Evolutionary conservation across 1,139 yeast genomes (phyloP).

Genomic region (Meyerozyma smithsonii): DNA sequence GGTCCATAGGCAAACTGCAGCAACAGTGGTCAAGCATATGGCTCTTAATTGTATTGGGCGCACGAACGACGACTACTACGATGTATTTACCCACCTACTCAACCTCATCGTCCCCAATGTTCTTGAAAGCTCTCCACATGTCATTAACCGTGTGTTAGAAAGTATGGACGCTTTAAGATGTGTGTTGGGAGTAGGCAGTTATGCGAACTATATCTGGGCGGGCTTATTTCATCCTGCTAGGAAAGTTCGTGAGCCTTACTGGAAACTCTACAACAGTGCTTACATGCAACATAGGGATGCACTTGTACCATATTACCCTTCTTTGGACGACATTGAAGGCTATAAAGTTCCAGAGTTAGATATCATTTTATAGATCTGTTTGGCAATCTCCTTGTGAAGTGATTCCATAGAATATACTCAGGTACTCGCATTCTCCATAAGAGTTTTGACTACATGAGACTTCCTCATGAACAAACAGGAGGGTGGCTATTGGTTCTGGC

Average conservation of each 20-base stretch:
- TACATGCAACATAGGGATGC: slow-evolving; percentile 74
- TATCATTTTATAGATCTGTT: slow-evolving; percentile 20
- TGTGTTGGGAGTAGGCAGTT: slow-evolving; percentile 71
- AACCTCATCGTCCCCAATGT: slow-evolving; percentile 79
- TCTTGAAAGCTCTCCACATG: slow-evolving; percentile 94
- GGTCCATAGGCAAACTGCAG: slow-evolving; percentile 94
- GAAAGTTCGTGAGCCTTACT: slow-evolving; percentile 78
- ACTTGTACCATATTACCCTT: slow-evolving; percentile 80
- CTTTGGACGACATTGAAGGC: slow-evolving; percentile 9
- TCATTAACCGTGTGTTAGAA: slow-evolving; percentile 74
- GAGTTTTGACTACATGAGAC: not conserved
- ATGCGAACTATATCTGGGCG: slow-evolving; percentile 75
- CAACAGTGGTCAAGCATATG: slow-evolving; percentile 79
- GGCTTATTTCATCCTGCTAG: slow-evolving; percentile 94
- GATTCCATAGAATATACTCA: not conserved
- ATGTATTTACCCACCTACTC: slow-evolving; percentile 56
- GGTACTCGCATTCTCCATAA: not conserved
- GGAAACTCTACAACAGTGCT: slow-evolving; percentile 77
- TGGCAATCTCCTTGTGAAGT: not conserved
- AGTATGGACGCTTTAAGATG: slow-evolving; percentile 72
- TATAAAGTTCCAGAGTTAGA: slow-evolving; percentile 37
- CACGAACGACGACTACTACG: slow-evolving; percentile 70
- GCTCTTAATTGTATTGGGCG: slow-evolving; percentile 76
- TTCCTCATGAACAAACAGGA: not conserved
- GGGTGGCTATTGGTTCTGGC: slow-evolving; percentile 15